Evolutionary conservation across 257 asterid species (phyloP).

Genomic region (Solanum appendiculatum): DNA sequence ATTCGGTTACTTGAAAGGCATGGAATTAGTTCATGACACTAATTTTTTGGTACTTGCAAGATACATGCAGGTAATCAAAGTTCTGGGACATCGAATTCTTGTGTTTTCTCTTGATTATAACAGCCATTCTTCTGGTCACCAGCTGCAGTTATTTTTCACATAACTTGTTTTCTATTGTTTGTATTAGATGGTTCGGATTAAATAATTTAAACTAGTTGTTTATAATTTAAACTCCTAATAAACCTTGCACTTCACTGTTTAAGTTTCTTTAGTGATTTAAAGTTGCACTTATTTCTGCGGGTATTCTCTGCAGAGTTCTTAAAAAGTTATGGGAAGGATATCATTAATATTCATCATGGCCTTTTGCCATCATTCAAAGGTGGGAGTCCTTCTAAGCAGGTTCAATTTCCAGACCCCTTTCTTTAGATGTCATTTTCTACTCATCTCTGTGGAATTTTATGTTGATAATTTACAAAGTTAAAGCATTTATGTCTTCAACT

Average conservation of each 20-base stretch:
- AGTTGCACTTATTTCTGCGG: conserved; percentile 28
- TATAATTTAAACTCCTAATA: background rate
- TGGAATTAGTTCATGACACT: conserved; percentile 65
- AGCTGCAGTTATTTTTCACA: background rate
- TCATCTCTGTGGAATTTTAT: background rate
- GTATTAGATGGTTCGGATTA: background rate
- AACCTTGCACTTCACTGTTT: background rate
- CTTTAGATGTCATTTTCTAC: background rate
- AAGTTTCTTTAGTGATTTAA: background rate
- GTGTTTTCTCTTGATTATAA: background rate
- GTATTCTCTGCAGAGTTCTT: conserved; percentile 72
- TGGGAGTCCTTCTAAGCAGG: conserved; percentile 91
- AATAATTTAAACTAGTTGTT: background rate
- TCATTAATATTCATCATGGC: conserved; percentile 93
- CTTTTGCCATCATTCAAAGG: conserved; percentile 95
- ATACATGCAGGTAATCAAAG: conserved; percentile 79
- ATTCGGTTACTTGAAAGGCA: conserved; percentile 76
- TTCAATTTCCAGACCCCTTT: conserved; percentile 3
- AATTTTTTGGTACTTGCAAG: conserved; percentile 92
- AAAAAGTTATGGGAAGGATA: conserved; percentile 53
- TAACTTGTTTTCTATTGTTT: background rate
- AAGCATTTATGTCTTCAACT: background rate
- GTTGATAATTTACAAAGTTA: background rate
- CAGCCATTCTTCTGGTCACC: background rate
- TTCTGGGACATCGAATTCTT: background rate